Base-by-base conservation (phyloP, 768 basidiomycete species). In the Chlorophyllum brunneum region DNA sequence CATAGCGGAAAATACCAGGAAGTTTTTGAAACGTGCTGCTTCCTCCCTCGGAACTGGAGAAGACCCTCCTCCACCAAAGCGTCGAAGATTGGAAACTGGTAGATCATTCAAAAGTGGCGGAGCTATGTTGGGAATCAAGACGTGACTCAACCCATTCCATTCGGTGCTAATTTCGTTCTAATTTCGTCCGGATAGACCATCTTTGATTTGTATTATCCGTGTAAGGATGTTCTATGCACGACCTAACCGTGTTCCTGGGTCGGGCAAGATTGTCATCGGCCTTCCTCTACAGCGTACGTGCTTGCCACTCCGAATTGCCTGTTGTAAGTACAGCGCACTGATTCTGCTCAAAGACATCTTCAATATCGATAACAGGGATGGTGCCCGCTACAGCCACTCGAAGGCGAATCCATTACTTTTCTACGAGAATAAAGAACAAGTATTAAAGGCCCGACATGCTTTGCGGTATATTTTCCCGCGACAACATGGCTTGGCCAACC, bases 381-480 rank as follows among this genome's bases (percentile, higher is more conserved):
- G 56, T 15, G 22, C 38, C n/a, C 40, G 50, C 27, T 42, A 33
- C 26, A 16, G 11, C 13, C 30, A 27, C 24, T 5, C 11, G 30
- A 22, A 26, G n/a, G 41, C 16, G 7, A 39, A 38, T 44, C 15
- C 52, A 9, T 8, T 5, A 5, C 34, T 16, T 7, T n/a, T 33
- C 10, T 31, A 40, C 26, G 78, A 82, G 55, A 69, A 72, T 22
- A 70, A 68, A 7, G 61, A 69, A 54, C 78, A 78, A 58, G 72
- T 70, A 38, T 73, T 74, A 33, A 65, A 80, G 33, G 77, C 79
- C 0, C 76, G 86, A 34, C 83, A 83, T 56, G 67, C 92, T 1
- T 76, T 86, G 29, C 94, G 93, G 68, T 86, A 92, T 60, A 71
- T 98, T 1, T 95, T 98, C 60, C 84, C 93, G 7, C 75, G 84